A percentile compares a stretch with the other conserved stretches of the same genome.
phyloP scores from a whole-genome alignment of 441 rosid species.

The Omphalea diandra region DNA sequence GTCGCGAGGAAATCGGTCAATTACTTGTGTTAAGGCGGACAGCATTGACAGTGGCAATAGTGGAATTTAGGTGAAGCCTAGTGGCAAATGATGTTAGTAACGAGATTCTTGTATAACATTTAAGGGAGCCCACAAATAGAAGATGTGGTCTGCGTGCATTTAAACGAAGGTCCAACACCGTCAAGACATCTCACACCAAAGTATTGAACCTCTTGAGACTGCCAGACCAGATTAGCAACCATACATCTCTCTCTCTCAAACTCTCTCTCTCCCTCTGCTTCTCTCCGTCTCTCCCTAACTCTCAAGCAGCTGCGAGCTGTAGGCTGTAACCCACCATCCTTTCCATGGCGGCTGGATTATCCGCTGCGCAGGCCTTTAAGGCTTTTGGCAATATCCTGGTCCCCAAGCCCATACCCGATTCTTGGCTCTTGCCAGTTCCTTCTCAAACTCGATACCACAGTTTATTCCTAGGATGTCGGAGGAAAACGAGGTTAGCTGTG shows the following conservation, averaged over 20 bases:
- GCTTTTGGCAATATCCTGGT: slow-evolving; percentile 37
- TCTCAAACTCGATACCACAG: slow-evolving; percentile 18
- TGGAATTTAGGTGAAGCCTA: no score
- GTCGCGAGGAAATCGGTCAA: no score
- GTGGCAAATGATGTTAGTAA: no score
- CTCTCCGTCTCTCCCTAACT: no score
- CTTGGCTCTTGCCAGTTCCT: slow-evolving; percentile 20
- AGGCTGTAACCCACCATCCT: slow-evolving; percentile 10
- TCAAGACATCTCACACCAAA: no score
- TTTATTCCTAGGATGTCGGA: slow-evolving; percentile 13
- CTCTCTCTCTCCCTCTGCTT: neutral
- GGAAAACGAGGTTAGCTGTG: slow-evolving; percentile 40
- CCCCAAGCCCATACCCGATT: slow-evolving; percentile 31
- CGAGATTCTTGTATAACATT: slow-evolving; percentile 17
- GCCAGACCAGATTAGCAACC: no score
- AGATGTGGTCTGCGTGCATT: slow-evolving; percentile 41
- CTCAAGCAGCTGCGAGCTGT: no score
- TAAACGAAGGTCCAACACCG: slow-evolving; percentile 7
- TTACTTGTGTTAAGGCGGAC: no score
- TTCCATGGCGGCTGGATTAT: slow-evolving; percentile 72
- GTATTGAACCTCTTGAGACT: no score
- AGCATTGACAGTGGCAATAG: no score
- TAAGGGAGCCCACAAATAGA: neutral
- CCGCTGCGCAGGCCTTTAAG: slow-evolving; percentile 43
- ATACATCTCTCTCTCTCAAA: no score